Conservation (phyloP, 2,329 filamentous ascomycete genomes). For the Orbilia oligospora region DNA sequence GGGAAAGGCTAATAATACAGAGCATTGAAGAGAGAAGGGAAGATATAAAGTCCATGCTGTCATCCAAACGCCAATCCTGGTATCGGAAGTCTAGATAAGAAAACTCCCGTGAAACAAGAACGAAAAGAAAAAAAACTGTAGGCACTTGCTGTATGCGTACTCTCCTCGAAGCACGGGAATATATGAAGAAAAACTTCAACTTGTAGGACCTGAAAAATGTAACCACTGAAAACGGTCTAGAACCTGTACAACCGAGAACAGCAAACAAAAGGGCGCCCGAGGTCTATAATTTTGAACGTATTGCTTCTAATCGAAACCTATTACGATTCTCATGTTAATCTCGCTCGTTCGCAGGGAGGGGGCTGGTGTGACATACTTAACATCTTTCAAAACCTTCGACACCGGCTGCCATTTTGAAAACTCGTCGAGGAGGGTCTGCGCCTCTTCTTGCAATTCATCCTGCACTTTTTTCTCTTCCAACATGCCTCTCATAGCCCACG, state of each 20-base stretch:
- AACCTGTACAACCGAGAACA: conserved; percentile 14
- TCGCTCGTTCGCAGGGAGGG: background rate
- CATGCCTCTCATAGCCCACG: conserved; percentile 94
- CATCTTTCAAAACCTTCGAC: conserved; percentile 93
- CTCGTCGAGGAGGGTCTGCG: conserved; percentile 81
- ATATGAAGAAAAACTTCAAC: background rate
- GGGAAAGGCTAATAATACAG: conserved; percentile 22
- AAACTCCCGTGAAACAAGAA: conserved; percentile 26
- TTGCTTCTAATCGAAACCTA: conserved; percentile 58
- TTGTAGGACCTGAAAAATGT: background rate
- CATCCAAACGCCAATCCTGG: conserved; percentile 29
- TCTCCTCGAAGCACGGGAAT: background rate
- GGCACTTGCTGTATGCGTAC: conserved; percentile 3
- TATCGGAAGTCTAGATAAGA: conserved; percentile 27
- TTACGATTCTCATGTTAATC: background rate
- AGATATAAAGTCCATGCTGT: conserved; percentile 15
- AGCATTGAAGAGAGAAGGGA: background rate
- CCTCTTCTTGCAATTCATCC: conserved; percentile 82
- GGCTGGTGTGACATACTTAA: conserved; percentile 75
- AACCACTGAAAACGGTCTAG: background rate
- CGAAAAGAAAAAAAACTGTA: background rate
- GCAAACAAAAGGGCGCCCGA: conserved; percentile 7
- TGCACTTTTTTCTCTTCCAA: conserved; percentile 93
- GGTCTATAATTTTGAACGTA: conserved; percentile 55
- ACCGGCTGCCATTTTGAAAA: conserved; percentile 95